Evolutionary conservation across 139 green algal genomes (phyloP), one percentile per base, ranked within the genome.

Genomic region (Picochlorum sp.): DNA sequence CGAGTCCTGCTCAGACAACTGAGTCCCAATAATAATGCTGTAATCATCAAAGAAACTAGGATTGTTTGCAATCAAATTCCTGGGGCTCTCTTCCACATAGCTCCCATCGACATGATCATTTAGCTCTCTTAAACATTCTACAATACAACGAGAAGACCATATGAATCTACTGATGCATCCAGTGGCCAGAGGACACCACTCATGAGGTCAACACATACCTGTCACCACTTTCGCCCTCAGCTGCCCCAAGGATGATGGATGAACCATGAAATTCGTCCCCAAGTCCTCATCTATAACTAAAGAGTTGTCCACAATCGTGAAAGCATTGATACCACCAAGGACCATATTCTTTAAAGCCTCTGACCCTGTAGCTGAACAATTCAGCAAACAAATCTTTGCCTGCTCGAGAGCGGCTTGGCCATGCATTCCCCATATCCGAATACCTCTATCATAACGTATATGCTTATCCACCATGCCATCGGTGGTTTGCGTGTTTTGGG

Each of bases 281-380:
- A 97, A 58, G 66, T 98, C 92, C 3, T 57, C 21, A 0, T 80
- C 54, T 13, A 65, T 61, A 7, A 98, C 89, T 34, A 77, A 82
- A 8, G 57, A 62, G 1, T 71, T 81, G 63, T 98, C 92, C 16
- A 98, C 85, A 14, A 98, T 78, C 0, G 90, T 97, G 79, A 98
- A 98, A 2, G 82, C 81, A 5, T 75, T 77, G 11, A 98, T 97
- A 66, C 92, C 92, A 0, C 92, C 91, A 28, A 98, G 80, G 0
- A 98, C 92, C 16, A 98, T 72, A 67, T 98, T 98, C 66, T 98
- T 98, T 8, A 98, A 76, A 2, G 90, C 83, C 67, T 98, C 94
- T 1, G 82, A 83, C 18, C 90, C 91, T 1, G 86, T 91, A 6
- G 84, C 69, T 13, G 80, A 72, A 41, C 61, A 58, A 16, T 86